A percentile compares a stretch with the other conserved stretches of the same genome.
phyloP scores from a whole-genome alignment of 2,329 filamentous ascomycete species.

The Colletotrichum sp. region DNA sequence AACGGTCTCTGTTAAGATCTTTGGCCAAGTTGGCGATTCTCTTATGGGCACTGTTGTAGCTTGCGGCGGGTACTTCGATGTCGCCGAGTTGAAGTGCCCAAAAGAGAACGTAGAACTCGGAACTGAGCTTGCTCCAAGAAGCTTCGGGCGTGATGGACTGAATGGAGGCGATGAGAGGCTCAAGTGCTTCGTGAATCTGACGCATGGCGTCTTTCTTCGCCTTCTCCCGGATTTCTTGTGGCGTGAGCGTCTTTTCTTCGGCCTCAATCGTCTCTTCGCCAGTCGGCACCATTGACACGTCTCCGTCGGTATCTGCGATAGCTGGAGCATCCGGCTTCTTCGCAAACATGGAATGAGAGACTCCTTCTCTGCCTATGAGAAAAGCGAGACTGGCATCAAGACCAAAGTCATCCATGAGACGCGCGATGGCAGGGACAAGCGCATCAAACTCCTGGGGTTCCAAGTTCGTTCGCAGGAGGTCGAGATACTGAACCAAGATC shows the following conservation, averaged over 20 bases:
- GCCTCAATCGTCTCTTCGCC: conserved; percentile 29
- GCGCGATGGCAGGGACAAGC: conserved; percentile 75
- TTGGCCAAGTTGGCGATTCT: conserved; percentile 71
- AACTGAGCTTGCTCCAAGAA: conserved; percentile 73
- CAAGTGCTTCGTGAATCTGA: conserved; percentile 72
- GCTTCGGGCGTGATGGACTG: conserved; percentile 64
- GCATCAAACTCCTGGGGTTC: conserved; percentile 77
- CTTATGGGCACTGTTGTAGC: conserved; percentile 79
- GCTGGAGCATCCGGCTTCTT: conserved; percentile 26
- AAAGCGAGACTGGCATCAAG: conserved; percentile 85
- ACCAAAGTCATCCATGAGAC: conserved; percentile 78
- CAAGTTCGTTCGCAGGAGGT: conserved; percentile 83
- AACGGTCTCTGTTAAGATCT: conserved; percentile 72
- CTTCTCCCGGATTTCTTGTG: conserved; percentile 30
- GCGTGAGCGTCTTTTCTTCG: conserved; percentile 30
- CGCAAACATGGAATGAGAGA: conserved; percentile 67
- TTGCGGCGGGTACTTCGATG: conserved; percentile 74
- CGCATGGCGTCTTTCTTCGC: conserved; percentile 46
- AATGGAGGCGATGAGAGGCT: conserved; percentile 75
- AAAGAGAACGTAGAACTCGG: conserved; percentile 87
- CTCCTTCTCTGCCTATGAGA: conserved; percentile 77
- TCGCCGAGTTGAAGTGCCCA: conserved; percentile 90
- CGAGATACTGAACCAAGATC: conserved; percentile 85
- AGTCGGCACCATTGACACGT: conserved; percentile 53
- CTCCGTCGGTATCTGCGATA: conserved; percentile 58